These are phyloP conservation scores for Apophysomyces elegans DNA, from an alignment of 371 early-diverging fungal species.

Conservation along the genomic window DNA sequence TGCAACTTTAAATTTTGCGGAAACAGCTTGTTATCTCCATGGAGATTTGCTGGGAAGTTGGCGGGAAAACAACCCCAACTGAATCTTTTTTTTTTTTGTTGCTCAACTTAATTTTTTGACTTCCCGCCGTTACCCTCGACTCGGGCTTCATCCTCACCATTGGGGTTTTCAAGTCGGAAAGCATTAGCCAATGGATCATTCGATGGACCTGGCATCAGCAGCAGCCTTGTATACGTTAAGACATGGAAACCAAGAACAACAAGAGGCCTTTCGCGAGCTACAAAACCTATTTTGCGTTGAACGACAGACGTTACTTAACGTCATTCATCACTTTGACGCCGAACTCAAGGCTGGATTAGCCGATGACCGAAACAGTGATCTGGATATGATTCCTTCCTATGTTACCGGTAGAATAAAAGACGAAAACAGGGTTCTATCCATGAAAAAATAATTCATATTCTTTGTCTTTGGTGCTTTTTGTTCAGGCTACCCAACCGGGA, in stretches of 20 bases:
- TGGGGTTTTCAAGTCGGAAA: no score
- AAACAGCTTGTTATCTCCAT: no score
- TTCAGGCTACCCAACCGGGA: constrained; percentile 73
- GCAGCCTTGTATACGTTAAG: not conserved
- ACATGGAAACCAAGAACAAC: constrained; percentile 27
- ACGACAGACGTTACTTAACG: constrained; percentile 5
- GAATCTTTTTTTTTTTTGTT: not conserved
- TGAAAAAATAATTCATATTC: no score
- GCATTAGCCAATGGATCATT: no score
- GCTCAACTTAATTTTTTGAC: not conserved
- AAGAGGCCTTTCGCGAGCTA: constrained; percentile 34
- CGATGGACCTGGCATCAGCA: constrained; percentile 1
- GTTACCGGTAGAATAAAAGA: constrained; percentile 10
- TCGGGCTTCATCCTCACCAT: no score
- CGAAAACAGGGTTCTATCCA: not conserved
- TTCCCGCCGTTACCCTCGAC: no score
- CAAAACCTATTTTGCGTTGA: constrained; percentile 36
- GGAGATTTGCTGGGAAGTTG: not conserved
- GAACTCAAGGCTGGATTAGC: constrained; percentile 45
- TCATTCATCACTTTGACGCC: constrained; percentile 37
- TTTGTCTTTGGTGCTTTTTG: not conserved
- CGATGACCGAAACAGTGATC: constrained; percentile 43
- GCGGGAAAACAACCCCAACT: not conserved
- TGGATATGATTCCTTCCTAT: constrained; percentile 8
- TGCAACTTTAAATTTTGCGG: no score